A percentile compares a stretch with the other conserved stretches of the same genome.
These are phyloP conservation scores for Boechera retrofracta DNA, from an alignment of 345 rosid species.

Conservation along the genomic window DNA sequence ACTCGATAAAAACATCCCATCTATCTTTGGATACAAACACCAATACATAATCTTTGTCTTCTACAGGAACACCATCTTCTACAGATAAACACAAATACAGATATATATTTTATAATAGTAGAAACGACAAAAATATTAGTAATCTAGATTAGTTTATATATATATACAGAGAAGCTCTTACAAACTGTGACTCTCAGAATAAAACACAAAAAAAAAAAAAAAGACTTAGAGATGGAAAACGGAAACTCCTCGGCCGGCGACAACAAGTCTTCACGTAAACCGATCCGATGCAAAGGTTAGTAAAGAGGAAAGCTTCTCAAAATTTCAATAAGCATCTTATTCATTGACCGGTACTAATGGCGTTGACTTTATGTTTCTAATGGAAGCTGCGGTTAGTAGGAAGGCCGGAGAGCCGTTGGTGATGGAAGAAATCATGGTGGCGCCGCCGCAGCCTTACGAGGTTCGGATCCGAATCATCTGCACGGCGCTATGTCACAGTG, in stretches of 20 bases:
- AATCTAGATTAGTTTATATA: background rate
- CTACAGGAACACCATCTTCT: no score
- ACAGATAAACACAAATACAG: no score
- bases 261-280: conserved; percentile 48
- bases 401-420: conserved; percentile 72
- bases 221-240: conserved; percentile 42
- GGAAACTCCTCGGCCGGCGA: conserved; percentile 27
- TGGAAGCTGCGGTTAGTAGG: conserved; percentile 72
- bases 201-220: background rate
- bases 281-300: conserved; percentile 72
- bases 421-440: conserved; percentile 80
- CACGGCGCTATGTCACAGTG: conserved; percentile 80
- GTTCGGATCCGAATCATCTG: conserved; percentile 79
- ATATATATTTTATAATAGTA: no score
- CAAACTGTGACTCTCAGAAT: conserved; percentile 1
- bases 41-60: no score
- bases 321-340: background rate
- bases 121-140: background rate
- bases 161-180: background rate
- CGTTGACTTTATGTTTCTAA: conserved; percentile 19
- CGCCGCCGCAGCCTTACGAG: conserved; percentile 71
- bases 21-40: no score
- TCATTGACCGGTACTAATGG: background rate
- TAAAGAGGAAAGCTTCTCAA: background rate
- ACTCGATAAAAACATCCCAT: no score